These are phyloP conservation scores for Cucurbita moschata DNA, from an alignment of 306 rosid genomes.

Conservation along the genomic window DNA sequence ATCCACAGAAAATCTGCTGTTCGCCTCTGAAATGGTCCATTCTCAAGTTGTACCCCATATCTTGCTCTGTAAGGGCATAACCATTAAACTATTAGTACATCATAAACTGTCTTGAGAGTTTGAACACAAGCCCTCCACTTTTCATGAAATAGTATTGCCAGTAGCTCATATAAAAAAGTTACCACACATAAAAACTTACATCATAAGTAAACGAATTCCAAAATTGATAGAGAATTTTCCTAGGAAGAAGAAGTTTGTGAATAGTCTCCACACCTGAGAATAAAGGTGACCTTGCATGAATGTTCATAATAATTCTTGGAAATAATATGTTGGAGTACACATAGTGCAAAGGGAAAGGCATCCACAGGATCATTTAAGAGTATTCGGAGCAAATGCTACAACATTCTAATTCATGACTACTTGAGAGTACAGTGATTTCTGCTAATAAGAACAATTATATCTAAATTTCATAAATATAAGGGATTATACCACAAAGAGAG, in stretches of 20 bases:
- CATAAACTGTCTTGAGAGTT: neutral
- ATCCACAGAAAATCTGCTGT: slow-evolving; percentile 97
- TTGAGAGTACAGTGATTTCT: neutral
- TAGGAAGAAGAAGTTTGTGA: slow-evolving; percentile 80
- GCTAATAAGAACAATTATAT: neutral
- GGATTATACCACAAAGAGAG: neutral
- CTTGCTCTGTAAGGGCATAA: slow-evolving; percentile 45
- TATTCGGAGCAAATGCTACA: neutral
- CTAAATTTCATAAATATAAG: neutral
- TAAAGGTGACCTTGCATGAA: slow-evolving; percentile 8
- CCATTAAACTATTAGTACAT: slow-evolving; percentile 3
- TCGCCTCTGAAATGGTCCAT: slow-evolving; percentile 71
- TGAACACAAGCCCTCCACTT: neutral
- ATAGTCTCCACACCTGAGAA: slow-evolving; percentile 85
- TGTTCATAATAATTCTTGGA: neutral
- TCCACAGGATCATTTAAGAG: neutral
- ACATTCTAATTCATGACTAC: neutral
- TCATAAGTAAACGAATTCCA: slow-evolving; percentile 81
- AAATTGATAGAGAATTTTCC: slow-evolving; percentile 78
- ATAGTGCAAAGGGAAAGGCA: neutral
- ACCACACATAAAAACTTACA: slow-evolving; percentile 36
- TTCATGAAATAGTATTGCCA: neutral
- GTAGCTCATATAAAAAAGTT: neutral
- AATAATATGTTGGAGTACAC: neutral
- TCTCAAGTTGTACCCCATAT: slow-evolving; percentile 95